These are phyloP conservation scores for Mycosarcoma maydis DNA, from an alignment of 1,284 basidiomycete genomes.

Conservation along the genomic window DNA sequence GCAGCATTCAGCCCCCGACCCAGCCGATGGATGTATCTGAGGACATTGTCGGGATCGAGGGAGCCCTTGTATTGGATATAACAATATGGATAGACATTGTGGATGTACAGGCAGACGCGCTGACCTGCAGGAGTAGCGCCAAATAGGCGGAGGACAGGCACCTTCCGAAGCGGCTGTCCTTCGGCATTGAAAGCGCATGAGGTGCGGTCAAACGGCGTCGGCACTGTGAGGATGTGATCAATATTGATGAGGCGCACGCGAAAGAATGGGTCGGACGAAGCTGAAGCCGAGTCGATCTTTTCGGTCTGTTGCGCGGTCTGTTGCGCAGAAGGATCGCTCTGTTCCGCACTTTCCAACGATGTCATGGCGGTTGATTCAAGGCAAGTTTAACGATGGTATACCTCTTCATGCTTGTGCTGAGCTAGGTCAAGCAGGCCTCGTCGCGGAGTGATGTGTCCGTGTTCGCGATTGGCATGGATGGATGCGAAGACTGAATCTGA, in stretches of 20 bases:
- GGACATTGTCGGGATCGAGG: constrained; percentile 71
- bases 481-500: too few relatives aligned
- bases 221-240: constrained; percentile 53
- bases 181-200: constrained; percentile 70
- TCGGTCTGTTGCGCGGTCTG: constrained; percentile 23
- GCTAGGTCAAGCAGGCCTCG: background rate
- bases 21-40: constrained; percentile 75
- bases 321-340: constrained; percentile 5
- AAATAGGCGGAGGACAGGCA: constrained; percentile 84
- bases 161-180: constrained; percentile 72
- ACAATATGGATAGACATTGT: constrained; percentile 74
- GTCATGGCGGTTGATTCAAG: constrained; percentile 5
- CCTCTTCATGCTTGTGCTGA: background rate
- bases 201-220: constrained; percentile 47
- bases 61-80: constrained; percentile 69
- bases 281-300: constrained; percentile 7
- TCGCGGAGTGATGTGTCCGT: too few relatives aligned
- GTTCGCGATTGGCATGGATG: too few relatives aligned
- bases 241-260: constrained; percentile 59
- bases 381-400: background rate
- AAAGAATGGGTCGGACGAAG: constrained; percentile 50
- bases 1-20: constrained; percentile 75
- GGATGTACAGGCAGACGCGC: constrained; percentile 87
- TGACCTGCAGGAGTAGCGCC: constrained; percentile 81
- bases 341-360: background rate